Base-by-base conservation (phyloP, 768 basidiomycete species). In the Tulasnella sp. region DNA sequence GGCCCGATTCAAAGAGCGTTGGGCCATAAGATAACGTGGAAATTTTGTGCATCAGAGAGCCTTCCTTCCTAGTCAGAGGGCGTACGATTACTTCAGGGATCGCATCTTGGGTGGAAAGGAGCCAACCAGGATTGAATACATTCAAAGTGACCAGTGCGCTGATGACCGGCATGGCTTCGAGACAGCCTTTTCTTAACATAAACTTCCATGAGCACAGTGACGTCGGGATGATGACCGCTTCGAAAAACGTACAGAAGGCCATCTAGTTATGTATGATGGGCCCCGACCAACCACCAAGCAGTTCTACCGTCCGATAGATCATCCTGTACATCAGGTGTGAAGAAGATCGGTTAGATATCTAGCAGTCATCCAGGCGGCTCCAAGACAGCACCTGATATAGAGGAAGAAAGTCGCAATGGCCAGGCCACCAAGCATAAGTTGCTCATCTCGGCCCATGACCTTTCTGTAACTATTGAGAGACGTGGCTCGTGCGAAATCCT, bases 231-330 rank as follows among this genome's bases (percentile, higher is more conserved):
- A 25, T 12, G 29, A 5, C 25, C 19, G 17, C 21, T 3, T 17
- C 24, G 46, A 19, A 38, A 15, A 11, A 59, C 46, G 22, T 44
- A 59, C 56, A 34, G 41, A 62, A 62, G 12, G 50, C 45, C 25
- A 27, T 25, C 50, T 71, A 63, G 24, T 67, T 65, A 27, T 60
- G 63, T 21, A 66, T 68, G 52, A 71, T 66, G 2, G 61, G 30
- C 17, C 69, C 70, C 15, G 43, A 34, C 70, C 70, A 71, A 0
- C 70, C 70, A 21, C 67, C 12, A 21, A 59, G 24, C 12, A 59
- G 49, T 12, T 70, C 70, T 31, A 68, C 59, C 1, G 68, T 67
- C 45, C 71, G 65, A 60, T 67, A 72, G 31, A 70, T 55, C 3
- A 48, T 49, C 25, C 46, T 59, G 43, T 10, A 9, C 38, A 5